These are phyloP conservation scores for Yamadazyma akitaensis DNA, from an alignment of 805 yeast genomes.

Conservation along the genomic window DNA sequence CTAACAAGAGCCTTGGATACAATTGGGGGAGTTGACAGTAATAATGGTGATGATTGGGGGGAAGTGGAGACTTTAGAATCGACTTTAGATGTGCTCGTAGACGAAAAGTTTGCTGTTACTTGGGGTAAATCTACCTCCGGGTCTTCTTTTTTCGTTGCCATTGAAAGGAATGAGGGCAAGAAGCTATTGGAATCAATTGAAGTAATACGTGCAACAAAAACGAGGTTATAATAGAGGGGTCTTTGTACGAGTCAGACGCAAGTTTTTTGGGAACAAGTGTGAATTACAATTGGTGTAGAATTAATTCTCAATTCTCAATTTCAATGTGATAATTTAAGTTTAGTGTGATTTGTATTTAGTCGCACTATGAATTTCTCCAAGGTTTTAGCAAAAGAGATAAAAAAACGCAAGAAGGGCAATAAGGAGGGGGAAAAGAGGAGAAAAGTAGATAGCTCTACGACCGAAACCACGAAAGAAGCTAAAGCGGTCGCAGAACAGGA, in stretches of 20 bases:
- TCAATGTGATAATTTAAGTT: neutral
- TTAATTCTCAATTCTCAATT: neutral
- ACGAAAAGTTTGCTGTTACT: constrained; percentile 29
- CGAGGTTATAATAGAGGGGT: neutral
- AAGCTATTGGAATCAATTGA: neutral
- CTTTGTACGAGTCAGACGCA: neutral
- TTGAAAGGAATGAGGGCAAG: neutral
- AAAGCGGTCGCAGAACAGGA: no score
- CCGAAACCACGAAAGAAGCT: no score
- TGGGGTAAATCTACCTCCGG: constrained; percentile 5
- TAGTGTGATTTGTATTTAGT: neutral
- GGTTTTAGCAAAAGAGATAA: constrained; percentile 47
- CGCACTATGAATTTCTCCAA: constrained; percentile 46
- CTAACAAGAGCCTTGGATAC: constrained; percentile 79
- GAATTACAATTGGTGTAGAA: neutral
- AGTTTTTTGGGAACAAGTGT: neutral
- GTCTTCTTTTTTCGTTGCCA: constrained; percentile 12
- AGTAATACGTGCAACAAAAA: neutral
- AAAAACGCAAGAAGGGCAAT: constrained; percentile 31
- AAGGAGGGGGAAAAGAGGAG: constrained; percentile 7
- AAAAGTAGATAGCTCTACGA: neutral
- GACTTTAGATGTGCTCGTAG: constrained; percentile 8
- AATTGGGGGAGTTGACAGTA: constrained; percentile 86
- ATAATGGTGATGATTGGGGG: constrained; percentile 71
- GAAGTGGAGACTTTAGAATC: constrained; percentile 13